Base-by-base conservation (phyloP, 306 rosid genomes). In the Vicia faba region DNA sequence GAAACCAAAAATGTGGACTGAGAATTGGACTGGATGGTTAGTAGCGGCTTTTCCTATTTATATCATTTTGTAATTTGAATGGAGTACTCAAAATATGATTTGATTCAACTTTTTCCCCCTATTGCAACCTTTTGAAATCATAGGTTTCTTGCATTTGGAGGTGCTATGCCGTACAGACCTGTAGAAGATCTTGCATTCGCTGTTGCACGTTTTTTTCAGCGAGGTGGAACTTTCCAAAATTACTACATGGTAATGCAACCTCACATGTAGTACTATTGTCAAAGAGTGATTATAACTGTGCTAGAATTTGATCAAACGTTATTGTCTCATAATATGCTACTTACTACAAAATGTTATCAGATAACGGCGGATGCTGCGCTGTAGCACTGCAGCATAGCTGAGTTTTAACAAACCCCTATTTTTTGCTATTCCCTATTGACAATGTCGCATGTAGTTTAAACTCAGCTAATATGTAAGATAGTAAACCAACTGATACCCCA, bases 1-100 rank as follows among this genome's bases (percentile, higher is more conserved):
- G 4, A 93, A 84, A 59, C 98, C 98, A 51, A 93, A 93, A 82
- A 79, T 93, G 61, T 93, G 97, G 97, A 93, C 98, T 8, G 98
- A 93, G 85, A 82, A 83, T 77, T 93, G 88, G 88, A 82, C 70
- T 64, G 97, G 98, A 83, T 93, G 98, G 98, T 93, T 55, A 70
- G 84, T 64, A 74, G 81, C 23, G 11, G 45, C 13, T 26, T 53
- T 76, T 66, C 23, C 56, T 60, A 16, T 51, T 50, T 23, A 7
- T 56, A 39, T 19, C 46, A 26, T 7, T 60, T 54, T 36, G 49
- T 72, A 5, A 45, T 56, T 55, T 44, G 46, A 69, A 72, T 64
- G 46, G 55, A 20, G 1, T 49, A 8, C 8, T 26, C 64, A 41
- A 11, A 61, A 64, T 40, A 44, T 61, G 62, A 65, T n/a, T 18